Evolutionary conservation across 108 stramenopile genomes (phyloP), one percentile per base, ranked within the genome.

Genomic region (Epipyxis sp.): DNA sequence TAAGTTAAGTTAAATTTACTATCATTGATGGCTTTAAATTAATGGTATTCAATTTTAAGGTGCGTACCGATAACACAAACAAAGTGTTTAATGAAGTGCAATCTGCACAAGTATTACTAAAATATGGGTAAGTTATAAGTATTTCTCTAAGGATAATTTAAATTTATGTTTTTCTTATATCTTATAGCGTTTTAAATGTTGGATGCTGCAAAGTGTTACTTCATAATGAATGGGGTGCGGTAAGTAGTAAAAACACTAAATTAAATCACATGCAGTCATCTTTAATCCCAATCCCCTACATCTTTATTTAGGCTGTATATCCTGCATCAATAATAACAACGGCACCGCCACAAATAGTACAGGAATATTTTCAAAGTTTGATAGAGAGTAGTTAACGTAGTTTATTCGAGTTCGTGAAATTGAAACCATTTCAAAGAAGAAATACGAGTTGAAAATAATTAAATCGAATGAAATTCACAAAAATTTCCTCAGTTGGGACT

Each of bases 181-280:
- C 35, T 46, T 25, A 61, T 35, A 88, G 86, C 81, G 87, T 93
- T 0, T 90, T 94, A 85, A 94, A 93, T 83, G 97, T 94, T 1
- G 97, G 95, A 20, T 94, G 91, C 81, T 98, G 97, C 80, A 95
- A 96, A 79, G 91, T 98, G 59, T 78, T 98, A 74, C 86, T 90
- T n/a, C 97, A 98, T 88, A 94, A 94, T 0, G 81, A 79, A 67
- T 98, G 95, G 95, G 94, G 94, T 77, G 90, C 90, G 61, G 71
- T 74, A 39, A 54, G 61, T 50, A 6, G 6, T 68, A 20, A 40
- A 68, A 37, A 40, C 39, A 20, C 16, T 37, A 68, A 37, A 37
- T 20, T 13, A 25, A 68, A 40, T 37, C 40, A 37, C 16, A n/a
- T n/a, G n/a, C n/a, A n/a, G n/a, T n/a, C n/a, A n/a, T n/a, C n/a